Percentiles rank a stretch among this genome's conserved stretches.
These are phyloP conservation scores for Urochloa ruziziensis DNA, from an alignment of 176 grass and related monocot species.

Conservation along the genomic window DNA sequence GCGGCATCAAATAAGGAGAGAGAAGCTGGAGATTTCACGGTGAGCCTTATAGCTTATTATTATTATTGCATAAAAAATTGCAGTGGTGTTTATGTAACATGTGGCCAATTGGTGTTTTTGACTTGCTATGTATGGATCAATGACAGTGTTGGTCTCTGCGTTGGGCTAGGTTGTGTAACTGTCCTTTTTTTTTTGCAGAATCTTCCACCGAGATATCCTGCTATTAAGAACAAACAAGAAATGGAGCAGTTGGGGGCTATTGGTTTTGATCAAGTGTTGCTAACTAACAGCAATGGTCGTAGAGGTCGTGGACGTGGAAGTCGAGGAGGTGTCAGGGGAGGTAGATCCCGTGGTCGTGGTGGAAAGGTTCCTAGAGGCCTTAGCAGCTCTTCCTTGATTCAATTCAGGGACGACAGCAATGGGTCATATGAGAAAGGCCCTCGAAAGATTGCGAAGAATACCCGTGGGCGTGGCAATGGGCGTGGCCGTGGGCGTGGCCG, in stretches of 20 bases:
- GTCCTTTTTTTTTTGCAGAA: slow-evolving; percentile 46
- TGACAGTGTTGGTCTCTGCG: neutral
- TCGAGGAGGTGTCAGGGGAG: slow-evolving; percentile 58
- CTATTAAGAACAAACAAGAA: slow-evolving; percentile 54
- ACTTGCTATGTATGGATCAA: neutral
- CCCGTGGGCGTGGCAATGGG: slow-evolving; percentile 34
- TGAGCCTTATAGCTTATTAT: slow-evolving; percentile 46
- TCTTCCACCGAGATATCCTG: slow-evolving; percentile 60
- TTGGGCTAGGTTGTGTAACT: neutral
- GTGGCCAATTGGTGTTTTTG: neutral
- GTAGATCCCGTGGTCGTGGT: slow-evolving; percentile 62
- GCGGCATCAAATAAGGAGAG: slow-evolving; percentile 52
- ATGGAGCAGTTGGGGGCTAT: slow-evolving; percentile 35
- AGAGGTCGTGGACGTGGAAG: slow-evolving; percentile 75
- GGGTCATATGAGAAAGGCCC: slow-evolving; percentile 39
- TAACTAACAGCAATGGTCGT: slow-evolving; percentile 47
- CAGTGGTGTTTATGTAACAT: neutral
- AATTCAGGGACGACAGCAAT: slow-evolving; percentile 41
- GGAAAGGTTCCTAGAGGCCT: slow-evolving; percentile 59
- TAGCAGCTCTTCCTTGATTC: slow-evolving; percentile 40
- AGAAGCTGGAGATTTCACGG: slow-evolving; percentile 54
- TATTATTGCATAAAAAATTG: slow-evolving; percentile 1
- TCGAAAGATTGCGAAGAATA: slow-evolving; percentile 38
- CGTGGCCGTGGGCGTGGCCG: slow-evolving; percentile 57
- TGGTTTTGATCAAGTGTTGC: slow-evolving; percentile 44